These are phyloP conservation scores for Cymbopogon citratus DNA, from an alignment of 176 grass and related monocot genomes.

Conservation along the genomic window DNA sequence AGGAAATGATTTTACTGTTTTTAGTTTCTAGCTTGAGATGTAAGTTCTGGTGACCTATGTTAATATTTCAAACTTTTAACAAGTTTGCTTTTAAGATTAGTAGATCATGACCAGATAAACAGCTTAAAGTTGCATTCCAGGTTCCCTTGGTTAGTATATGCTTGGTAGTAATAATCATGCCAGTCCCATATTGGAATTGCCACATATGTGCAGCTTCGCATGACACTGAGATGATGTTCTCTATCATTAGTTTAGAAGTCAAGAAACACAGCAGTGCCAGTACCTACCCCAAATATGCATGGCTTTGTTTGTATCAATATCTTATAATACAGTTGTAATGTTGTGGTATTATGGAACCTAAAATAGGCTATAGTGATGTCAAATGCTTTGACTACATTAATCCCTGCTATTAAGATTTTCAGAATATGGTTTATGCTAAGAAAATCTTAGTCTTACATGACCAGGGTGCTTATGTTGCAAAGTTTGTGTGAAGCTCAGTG, in stretches of 20 bases:
- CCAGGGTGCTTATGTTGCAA: not conserved
- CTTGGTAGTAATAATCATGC: not conserved
- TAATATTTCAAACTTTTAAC: constrained; percentile 20
- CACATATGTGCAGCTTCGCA: not conserved
- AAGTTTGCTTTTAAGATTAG: not conserved
- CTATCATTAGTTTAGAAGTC: constrained; percentile 3
- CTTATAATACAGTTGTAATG: not conserved
- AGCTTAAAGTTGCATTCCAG: not conserved
- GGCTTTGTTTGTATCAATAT: not conserved
- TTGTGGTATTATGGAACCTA: constrained; percentile 5
- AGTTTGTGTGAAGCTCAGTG: not conserved
- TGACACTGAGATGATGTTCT: not conserved
- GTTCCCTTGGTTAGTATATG: not conserved
- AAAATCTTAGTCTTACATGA: not conserved
- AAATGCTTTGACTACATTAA: constrained; percentile 19
- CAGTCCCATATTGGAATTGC: not conserved
- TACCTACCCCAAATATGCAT: not conserved
- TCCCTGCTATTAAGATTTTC: not conserved
- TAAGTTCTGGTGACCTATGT: constrained; percentile 14
- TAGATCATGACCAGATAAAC: not conserved
- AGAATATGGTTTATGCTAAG: constrained; percentile 7
- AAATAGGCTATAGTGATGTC: constrained; percentile 10
- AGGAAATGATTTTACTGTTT: constrained; percentile 2
- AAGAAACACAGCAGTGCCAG: not conserved
- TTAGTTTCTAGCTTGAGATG: not conserved